Conservation (phyloP, 2,329 filamentous ascomycete genomes). For the Claviceps maximensis region DNA sequence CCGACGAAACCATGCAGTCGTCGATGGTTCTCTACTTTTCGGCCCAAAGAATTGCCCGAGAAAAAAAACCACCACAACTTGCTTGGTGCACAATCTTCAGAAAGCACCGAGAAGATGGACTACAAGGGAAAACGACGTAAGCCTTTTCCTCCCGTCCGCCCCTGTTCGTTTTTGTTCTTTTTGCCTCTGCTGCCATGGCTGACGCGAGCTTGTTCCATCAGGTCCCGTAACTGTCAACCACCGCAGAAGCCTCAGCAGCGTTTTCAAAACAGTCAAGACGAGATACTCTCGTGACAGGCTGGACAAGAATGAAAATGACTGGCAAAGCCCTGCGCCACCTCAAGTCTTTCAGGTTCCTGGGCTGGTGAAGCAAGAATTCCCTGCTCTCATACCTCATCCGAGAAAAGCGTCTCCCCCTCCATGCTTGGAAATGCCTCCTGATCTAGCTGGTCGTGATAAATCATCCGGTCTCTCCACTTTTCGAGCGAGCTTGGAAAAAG, state of each 20-base stretch:
- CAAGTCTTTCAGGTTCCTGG: neutral
- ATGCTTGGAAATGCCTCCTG: slow-evolving; percentile 16
- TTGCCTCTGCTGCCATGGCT: neutral
- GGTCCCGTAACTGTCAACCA: slow-evolving; percentile 8
- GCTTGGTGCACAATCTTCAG: neutral
- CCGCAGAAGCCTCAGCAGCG: slow-evolving; percentile 17
- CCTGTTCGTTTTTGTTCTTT: neutral
- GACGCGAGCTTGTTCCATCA: neutral
- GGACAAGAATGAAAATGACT: slow-evolving; percentile 3
- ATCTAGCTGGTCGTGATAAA: slow-evolving; percentile 12
- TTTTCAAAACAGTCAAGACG: slow-evolving; percentile 16
- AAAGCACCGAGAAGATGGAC: neutral
- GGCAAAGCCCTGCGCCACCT: neutral
- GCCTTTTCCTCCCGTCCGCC: neutral
- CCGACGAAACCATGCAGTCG: slow-evolving; percentile 4
- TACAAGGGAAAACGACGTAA: neutral
- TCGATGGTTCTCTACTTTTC: slow-evolving; percentile 11
- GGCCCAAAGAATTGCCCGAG: slow-evolving; percentile 2
- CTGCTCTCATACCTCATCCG: neutral
- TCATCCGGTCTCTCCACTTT: slow-evolving; percentile 14
- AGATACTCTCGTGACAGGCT: slow-evolving; percentile 15
- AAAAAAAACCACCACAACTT: neutral
- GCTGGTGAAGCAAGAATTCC: neutral
- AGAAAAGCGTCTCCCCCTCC: slow-evolving; percentile 11
- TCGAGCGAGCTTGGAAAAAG: slow-evolving; percentile 16